Conservation (phyloP, 2,329 filamentous ascomycete genomes). For the Tolypocladium cylindrosporum region DNA sequence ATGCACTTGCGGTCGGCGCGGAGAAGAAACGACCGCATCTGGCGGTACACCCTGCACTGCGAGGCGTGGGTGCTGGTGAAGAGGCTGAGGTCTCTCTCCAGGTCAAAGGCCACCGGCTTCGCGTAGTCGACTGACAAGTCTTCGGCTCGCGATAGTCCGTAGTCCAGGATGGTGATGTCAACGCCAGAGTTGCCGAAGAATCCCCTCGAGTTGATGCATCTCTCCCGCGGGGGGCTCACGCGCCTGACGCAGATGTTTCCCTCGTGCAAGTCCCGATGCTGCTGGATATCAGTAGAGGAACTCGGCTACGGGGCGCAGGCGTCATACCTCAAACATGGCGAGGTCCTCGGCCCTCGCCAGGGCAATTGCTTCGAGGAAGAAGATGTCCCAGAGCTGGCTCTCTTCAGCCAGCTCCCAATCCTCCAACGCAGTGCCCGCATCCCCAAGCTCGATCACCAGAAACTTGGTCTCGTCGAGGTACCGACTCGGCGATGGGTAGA, state of each 20-base stretch:
- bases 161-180: conserved; percentile 56
- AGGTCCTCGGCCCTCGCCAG: conserved; percentile 48
- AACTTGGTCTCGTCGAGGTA: conserved; percentile 50
- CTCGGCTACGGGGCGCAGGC: not conserved
- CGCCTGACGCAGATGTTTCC: conserved; percentile 52
- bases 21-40: conserved; percentile 49
- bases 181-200: conserved; percentile 50
- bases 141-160: conserved; percentile 51
- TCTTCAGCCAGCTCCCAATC: conserved; percentile 40
- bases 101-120: conserved; percentile 40
- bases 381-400: conserved; percentile 52
- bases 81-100: conserved; percentile 49
- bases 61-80: conserved; percentile 50
- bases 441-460: conserved; percentile 52
- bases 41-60: conserved; percentile 53
- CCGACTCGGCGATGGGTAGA: conserved; percentile 51
- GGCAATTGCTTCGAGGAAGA: conserved; percentile 49
- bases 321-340: conserved; percentile 47
- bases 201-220: conserved; percentile 17
- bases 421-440: conserved; percentile 51
- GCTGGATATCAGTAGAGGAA: conserved; percentile 5
- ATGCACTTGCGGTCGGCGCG: conserved; percentile 40
- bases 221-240: conserved; percentile 21
- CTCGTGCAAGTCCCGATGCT: conserved; percentile 58
- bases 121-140: conserved; percentile 26